phyloP scores from a whole-genome alignment of 768 basidiomycete genomes.

The Trametes coccinea region DNA sequence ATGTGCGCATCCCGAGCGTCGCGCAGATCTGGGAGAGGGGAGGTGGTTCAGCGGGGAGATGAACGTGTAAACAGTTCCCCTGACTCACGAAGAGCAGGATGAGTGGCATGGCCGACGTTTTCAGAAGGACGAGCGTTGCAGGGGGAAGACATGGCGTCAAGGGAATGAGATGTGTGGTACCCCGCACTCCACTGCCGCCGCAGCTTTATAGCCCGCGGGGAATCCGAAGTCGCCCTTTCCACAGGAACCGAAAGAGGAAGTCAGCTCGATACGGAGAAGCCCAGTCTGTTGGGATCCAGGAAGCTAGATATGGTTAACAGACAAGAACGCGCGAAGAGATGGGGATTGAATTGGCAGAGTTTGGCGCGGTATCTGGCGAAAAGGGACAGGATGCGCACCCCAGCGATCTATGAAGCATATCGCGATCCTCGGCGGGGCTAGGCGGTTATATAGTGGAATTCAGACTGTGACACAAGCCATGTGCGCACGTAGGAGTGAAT shows the following conservation, averaged over 20 bases:
- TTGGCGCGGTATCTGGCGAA: slow-evolving; percentile 19
- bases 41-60: slow-evolving; percentile 3
- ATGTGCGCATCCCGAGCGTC: slow-evolving; percentile 80
- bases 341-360: slow-evolving; percentile 18
- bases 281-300: slow-evolving; percentile 16
- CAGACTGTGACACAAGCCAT: slow-evolving; percentile 3
- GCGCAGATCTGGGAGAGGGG: slow-evolving; percentile 55
- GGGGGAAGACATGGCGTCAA: slow-evolving; percentile 15
- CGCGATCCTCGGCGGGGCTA: slow-evolving; percentile 3
- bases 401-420: background rate
- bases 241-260: slow-evolving; percentile 27
- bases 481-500: background rate
- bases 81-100: slow-evolving; percentile 34
- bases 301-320: slow-evolving; percentile 15
- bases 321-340: slow-evolving; percentile 18
- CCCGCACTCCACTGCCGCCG: slow-evolving; percentile 16
- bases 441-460: slow-evolving; percentile 7
- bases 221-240: slow-evolving; percentile 24
- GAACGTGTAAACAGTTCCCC: background rate
- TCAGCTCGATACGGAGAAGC: slow-evolving; percentile 18
- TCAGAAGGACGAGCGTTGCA: slow-evolving; percentile 13
- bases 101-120: slow-evolving; percentile 28
- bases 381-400: slow-evolving; percentile 6
- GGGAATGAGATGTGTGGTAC: slow-evolving; percentile 10
- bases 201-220: slow-evolving; percentile 25